Conservation (phyloP, 73 alveolate species). For the Uronychia setigera region DNA sequence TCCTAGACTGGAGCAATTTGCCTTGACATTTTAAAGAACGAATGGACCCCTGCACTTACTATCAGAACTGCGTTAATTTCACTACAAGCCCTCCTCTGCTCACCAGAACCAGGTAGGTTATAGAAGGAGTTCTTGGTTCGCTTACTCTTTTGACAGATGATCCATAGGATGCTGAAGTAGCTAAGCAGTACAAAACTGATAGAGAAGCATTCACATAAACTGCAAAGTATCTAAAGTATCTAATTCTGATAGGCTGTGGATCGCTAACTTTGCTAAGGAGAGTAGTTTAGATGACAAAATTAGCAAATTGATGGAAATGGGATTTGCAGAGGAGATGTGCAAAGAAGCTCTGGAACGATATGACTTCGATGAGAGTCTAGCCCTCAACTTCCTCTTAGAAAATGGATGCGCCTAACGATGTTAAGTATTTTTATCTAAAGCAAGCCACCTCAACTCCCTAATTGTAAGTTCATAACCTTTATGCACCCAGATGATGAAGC, state of each 20-base stretch:
- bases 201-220: conserved; percentile 74
- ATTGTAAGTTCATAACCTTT: too few species aligned
- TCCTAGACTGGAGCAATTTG: conserved; percentile 96
- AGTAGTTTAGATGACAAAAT: conserved; percentile 68
- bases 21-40: conserved; percentile 91
- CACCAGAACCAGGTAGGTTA: conserved; percentile 88
- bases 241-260: too few species aligned
- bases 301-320: conserved; percentile 84
- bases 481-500: too few species aligned
- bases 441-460: too few species aligned
- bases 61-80: conserved; percentile 94
- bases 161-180: conserved; percentile 98
- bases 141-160: conserved; percentile 78
- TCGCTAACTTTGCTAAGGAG: conserved; percentile 59
- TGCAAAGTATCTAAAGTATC: conserved; percentile 83
- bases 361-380: conserved; percentile 55
- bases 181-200: conserved; percentile 84
- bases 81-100: conserved; percentile 89
- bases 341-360: conserved; percentile 67
- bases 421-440: too few species aligned
- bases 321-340: conserved; percentile 76
- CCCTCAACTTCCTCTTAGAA: conserved; percentile 50
- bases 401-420: too few species aligned
- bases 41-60: conserved; percentile 97
- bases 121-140: background rate